Conservation (phyloP, 75 land plant genomes). For the Cupressus sempervirens region DNA sequence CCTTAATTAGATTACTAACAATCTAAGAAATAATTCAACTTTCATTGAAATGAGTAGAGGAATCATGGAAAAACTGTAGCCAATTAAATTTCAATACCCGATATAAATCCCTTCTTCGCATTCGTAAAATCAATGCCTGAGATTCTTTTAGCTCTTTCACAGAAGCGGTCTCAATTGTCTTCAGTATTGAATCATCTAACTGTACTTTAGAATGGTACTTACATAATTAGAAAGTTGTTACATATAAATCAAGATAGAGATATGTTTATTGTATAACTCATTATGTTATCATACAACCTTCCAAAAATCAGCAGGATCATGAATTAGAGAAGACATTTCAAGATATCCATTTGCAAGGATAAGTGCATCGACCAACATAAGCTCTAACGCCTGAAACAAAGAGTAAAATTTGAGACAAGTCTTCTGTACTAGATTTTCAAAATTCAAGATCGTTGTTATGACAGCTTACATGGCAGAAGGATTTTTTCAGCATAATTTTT, state of each 20-base stretch:
- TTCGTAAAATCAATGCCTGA: slow-evolving; percentile 65
- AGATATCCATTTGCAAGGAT: slow-evolving; percentile 76
- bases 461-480: background rate
- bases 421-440: background rate
- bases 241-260: background rate
- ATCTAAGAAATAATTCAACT: background rate
- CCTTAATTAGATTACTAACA: too few relatives aligned
- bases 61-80: background rate
- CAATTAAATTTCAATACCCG: slow-evolving; percentile 37
- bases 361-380: slow-evolving; percentile 91
- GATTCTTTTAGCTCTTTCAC: slow-evolving; percentile 60
- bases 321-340: slow-evolving; percentile 41
- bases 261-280: background rate
- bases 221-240: background rate
- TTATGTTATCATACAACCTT: slow-evolving; percentile 42
- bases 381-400: slow-evolving; percentile 78
- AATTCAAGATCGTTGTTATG: background rate
- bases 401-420: background rate
- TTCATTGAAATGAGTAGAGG: background rate
- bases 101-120: slow-evolving; percentile 80
- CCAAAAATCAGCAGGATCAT: slow-evolving; percentile 80
- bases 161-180: slow-evolving; percentile 73
- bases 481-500: background rate
- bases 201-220: slow-evolving; percentile 21
- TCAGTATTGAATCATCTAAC: slow-evolving; percentile 87